Conservation (phyloP, 805 yeast species). For the Candida namnaoensis region DNA sequence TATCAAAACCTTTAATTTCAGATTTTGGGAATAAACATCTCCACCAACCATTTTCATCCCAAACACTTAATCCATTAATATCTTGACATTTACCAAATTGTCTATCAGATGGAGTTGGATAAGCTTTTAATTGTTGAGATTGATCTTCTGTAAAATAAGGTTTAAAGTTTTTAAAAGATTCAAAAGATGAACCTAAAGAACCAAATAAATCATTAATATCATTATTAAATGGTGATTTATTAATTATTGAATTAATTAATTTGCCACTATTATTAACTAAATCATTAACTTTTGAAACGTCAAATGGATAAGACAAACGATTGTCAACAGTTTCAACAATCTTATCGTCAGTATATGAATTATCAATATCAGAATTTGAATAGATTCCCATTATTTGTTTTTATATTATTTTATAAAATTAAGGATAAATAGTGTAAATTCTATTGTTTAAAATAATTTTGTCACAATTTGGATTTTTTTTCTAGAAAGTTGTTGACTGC, state of each 20-base stretch:
- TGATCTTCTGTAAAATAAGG: background rate
- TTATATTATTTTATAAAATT: too few species aligned
- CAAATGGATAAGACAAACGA: background rate
- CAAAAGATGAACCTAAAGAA: background rate
- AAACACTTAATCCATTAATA: slow-evolving; percentile 60
- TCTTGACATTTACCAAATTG: slow-evolving; percentile 58
- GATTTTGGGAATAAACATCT: slow-evolving; percentile 74
- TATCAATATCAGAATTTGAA: background rate
- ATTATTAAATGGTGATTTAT: background rate
- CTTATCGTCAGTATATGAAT: background rate
- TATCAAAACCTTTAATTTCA: slow-evolving; percentile 18
- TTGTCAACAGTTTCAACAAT: background rate
- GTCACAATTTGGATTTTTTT: too few species aligned
- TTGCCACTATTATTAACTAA: background rate
- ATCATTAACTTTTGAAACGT: background rate
- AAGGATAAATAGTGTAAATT: too few species aligned
- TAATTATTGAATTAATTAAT: too few species aligned
- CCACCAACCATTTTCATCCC: slow-evolving; percentile 88
- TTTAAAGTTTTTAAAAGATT: background rate
- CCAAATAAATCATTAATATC: background rate
- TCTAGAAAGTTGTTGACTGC: too few species aligned
- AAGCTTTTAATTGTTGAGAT: slow-evolving; percentile 27
- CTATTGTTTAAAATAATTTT: too few species aligned
- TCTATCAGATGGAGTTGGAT: slow-evolving; percentile 47
- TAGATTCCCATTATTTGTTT: too few species aligned